These are phyloP conservation scores for Salix udensis DNA, from an alignment of 345 rosid genomes.

Conservation along the genomic window DNA sequence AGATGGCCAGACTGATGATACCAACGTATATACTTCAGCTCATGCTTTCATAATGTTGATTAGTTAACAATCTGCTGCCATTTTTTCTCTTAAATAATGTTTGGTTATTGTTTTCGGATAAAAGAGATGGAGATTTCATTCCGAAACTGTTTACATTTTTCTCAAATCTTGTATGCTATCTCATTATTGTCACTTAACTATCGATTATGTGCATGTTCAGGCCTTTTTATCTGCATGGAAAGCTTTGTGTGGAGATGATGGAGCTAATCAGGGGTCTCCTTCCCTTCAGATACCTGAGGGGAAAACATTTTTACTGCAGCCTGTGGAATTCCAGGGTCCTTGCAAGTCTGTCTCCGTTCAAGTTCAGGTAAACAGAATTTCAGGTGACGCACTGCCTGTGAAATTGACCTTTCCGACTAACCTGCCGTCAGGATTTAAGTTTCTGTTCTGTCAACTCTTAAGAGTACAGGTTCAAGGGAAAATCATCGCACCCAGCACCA, in stretches of 20 bases:
- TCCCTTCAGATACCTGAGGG: conserved; percentile 17
- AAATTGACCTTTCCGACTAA: no score
- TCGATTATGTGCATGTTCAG: conserved; percentile 4
- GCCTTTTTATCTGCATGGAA: conserved; percentile 35
- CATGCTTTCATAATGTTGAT: not conserved
- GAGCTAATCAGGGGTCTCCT: not conserved
- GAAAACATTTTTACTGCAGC: conserved; percentile 19
- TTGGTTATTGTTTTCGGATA: no score
- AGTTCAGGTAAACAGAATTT: conserved; percentile 12
- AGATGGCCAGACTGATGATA: conserved; percentile 4
- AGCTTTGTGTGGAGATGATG: conserved; percentile 13
- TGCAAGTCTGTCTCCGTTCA: conserved; percentile 16
- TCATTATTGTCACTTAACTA: no score
- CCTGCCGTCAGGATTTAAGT: no score
- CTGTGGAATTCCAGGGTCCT: conserved; percentile 26
- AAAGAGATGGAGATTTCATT: no score
- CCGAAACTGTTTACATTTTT: no score
- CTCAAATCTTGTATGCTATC: no score
- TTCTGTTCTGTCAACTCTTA: no score
- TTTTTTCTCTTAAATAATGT: no score
- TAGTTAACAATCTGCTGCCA: no score
- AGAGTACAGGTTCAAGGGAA: conserved; percentile 25
- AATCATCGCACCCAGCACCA: conserved; percentile 19
- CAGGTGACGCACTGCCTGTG: not conserved
- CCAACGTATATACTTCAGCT: not conserved